Conservation (phyloP, 2,329 filamentous ascomycete genomes). For the Fusarium palustre region DNA sequence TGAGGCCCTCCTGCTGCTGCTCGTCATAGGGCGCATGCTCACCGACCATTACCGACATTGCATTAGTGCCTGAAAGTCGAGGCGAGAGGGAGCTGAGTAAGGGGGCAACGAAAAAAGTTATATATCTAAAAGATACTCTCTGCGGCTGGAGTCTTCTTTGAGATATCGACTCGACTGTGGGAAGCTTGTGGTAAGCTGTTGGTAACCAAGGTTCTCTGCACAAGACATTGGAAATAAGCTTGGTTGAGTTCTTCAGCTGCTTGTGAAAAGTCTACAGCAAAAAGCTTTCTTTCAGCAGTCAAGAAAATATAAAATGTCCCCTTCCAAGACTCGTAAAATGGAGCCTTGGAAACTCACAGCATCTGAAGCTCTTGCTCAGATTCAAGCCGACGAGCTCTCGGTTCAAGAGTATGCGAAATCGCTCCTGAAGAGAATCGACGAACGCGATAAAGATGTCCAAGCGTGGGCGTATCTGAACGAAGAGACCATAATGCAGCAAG, state of each 20-base stretch:
- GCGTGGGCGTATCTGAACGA: slow-evolving; percentile 64
- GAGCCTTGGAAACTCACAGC: slow-evolving; percentile 54
- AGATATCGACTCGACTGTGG: neutral
- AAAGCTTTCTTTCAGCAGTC: neutral
- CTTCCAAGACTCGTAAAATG: slow-evolving; percentile 20
- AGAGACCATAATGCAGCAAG: slow-evolving; percentile 60
- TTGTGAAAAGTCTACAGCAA: neutral
- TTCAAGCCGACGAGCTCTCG: slow-evolving; percentile 58
- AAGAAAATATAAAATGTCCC: slow-evolving; percentile 17
- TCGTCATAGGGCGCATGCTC: slow-evolving; percentile 25
- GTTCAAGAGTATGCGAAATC: slow-evolving; percentile 63
- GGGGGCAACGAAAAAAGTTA: neutral
- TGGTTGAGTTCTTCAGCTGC: neutral
- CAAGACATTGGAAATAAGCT: slow-evolving; percentile 2
- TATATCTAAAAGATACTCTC: neutral
- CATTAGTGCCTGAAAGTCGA: slow-evolving; percentile 15
- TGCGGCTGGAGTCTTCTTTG: neutral
- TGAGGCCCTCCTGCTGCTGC: slow-evolving; percentile 23
- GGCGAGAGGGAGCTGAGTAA: neutral
- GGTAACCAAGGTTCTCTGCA: slow-evolving; percentile 1
- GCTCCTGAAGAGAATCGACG: slow-evolving; percentile 58
- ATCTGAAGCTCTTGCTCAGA: slow-evolving; percentile 55
- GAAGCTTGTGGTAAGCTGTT: neutral
- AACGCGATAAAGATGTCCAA: slow-evolving; percentile 59
- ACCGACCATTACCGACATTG: slow-evolving; percentile 21